Base-by-base conservation (phyloP, 148 eudicot genomes). In the Rhododendron mucronatum region DNA sequence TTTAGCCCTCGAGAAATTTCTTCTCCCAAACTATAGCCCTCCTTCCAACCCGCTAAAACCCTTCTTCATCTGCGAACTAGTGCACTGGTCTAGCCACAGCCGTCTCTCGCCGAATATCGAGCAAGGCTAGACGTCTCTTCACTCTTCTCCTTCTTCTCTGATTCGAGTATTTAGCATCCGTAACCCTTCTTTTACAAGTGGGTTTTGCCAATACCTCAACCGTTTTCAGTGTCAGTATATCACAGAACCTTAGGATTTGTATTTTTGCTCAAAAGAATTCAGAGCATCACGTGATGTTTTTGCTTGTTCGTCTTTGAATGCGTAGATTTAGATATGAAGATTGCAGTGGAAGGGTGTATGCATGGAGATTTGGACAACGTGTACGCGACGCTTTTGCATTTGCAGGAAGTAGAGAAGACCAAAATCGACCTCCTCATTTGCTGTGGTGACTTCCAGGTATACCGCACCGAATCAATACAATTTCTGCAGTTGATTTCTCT, bases 321-420 rank as follows among this genome's bases (percentile, higher is more conserved):
- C 1, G 69, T 35, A 83, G 51, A 51, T 83, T 53, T 51, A 84
- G 44, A 47, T 86, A 97, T 97, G 98, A 97, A 88, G 91, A 97
- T 97, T 59, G 99, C 99, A 13, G 91, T 95, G 1, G 99, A 97
- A 93, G 99, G 99, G 84, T 97, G 99, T 89, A 97, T 97, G 99
- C 99, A 97, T 23, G 99, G 99, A 21, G 98, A 97, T 28, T 91
- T 97, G 82, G 99, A 97, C 87, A 93, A 89, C 86, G 98, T 95
- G 30, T 97, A 97, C 89, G 91, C 91, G 35, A 95, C 99, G 23
- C 92, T 97, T 5, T 88, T 93, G 15, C 96, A 95, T n/a, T 85
- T 97, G 77, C 96, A 97, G 82, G 89, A 87, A 81, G 94, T 89
- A 7, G 92, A 97, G 81, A 94, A 91, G 76, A 94, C 93, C 44